A percentile compares a stretch with the other conserved stretches of the same genome.
Conservation (phyloP, 2,329 filamentous ascomycete genomes). For the Hortaea werneckii region DNA sequence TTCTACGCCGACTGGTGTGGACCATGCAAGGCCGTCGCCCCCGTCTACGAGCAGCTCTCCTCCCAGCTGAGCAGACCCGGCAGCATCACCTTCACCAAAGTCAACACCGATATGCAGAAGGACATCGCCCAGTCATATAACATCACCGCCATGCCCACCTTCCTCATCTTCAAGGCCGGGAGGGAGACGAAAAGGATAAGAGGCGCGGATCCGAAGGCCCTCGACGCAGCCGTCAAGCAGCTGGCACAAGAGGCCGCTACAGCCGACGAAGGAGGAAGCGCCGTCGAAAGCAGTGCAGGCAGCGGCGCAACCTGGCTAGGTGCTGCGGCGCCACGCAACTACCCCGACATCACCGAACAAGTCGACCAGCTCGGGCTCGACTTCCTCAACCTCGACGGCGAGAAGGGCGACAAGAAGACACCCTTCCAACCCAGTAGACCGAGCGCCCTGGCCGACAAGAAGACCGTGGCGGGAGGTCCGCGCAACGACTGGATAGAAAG, state of each 20-base stretch:
- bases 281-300: slow-evolving; percentile 32
- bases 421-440: slow-evolving; percentile 66
- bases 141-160: slow-evolving; percentile 77
- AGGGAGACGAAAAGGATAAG: slow-evolving; percentile 27
- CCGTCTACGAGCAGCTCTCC: slow-evolving; percentile 70
- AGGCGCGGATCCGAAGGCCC: slow-evolving; percentile 63
- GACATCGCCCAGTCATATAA: slow-evolving; percentile 64
- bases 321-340: slow-evolving; percentile 65
- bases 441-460: slow-evolving; percentile 39
- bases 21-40: slow-evolving; percentile 73
- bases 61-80: slow-evolving; percentile 58
- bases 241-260: slow-evolving; percentile 54
- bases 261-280: slow-evolving; percentile 13
- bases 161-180: slow-evolving; percentile 54
- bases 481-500: slow-evolving; percentile 80
- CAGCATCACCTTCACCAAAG: slow-evolving; percentile 72
- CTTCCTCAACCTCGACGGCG: slow-evolving; percentile 74
- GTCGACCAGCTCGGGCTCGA: slow-evolving; percentile 73
- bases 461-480: slow-evolving; percentile 42
- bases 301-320: slow-evolving; percentile 55
- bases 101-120: slow-evolving; percentile 70
- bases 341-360: slow-evolving; percentile 71
- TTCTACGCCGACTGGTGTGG: slow-evolving; percentile 85
- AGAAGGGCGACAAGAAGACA: slow-evolving; percentile 60
- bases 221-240: slow-evolving; percentile 62